phyloP scores from a whole-genome alignment of 495 filamentous ascomycete species.

The Aspergillus funiculosus region DNA sequence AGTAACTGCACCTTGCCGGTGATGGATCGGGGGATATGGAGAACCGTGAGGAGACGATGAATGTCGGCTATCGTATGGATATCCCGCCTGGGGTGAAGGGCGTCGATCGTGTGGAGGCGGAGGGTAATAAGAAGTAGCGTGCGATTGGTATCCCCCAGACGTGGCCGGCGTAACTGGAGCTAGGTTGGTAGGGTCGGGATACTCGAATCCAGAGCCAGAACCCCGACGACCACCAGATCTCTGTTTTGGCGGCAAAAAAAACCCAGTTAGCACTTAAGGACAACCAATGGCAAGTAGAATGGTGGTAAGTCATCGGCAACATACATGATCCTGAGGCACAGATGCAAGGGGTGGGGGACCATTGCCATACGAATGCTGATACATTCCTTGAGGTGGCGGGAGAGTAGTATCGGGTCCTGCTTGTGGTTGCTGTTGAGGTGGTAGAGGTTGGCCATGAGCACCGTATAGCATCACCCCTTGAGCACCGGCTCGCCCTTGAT shows the following conservation, averaged over 20 bases:
- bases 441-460: constrained; percentile 69
- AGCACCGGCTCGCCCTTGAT: constrained; percentile 38
- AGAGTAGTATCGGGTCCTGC: constrained; percentile 40
- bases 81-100: constrained; percentile 44
- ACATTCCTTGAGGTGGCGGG: constrained; percentile 47
- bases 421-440: constrained; percentile 48
- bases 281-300: constrained; percentile 1
- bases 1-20: constrained; percentile 31
- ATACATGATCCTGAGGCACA: constrained; percentile 44
- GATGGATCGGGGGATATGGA: constrained; percentile 41
- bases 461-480: constrained; percentile 55
- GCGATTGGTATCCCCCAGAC: constrained; percentile 45
- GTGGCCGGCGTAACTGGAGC: constrained; percentile 48
- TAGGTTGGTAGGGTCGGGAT: constrained; percentile 51
- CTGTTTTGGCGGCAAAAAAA: constrained; percentile 24
- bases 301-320: constrained; percentile 19
- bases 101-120: constrained; percentile 44
- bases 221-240: constrained; percentile 43
- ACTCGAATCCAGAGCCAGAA: constrained; percentile 46
- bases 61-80: constrained; percentile 44
- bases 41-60: constrained; percentile 48
- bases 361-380: constrained; percentile 37
- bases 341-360: constrained; percentile 37
- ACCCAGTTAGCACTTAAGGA: constrained; percentile 9
- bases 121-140: constrained; percentile 45